These are phyloP conservation scores for Hordeum marinum DNA, from an alignment of 176 grass and related monocot species.

Conservation along the genomic window DNA sequence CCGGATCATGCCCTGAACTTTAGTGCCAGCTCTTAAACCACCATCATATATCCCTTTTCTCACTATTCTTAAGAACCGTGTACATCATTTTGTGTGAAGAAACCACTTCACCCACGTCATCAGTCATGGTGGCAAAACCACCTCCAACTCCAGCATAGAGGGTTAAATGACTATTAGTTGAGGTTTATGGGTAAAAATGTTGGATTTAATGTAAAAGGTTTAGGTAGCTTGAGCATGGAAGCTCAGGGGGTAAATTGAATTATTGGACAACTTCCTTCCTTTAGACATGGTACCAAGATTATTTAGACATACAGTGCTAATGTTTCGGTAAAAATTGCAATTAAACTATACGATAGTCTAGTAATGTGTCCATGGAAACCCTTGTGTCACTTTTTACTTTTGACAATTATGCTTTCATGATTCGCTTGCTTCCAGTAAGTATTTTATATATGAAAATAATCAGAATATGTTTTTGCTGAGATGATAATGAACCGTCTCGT, in stretches of 20 bases:
- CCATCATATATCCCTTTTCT: not conserved
- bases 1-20: not conserved
- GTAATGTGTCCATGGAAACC: not conserved
- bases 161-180: not conserved
- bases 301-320: not conserved
- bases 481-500: constrained; percentile 5
- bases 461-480: not conserved
- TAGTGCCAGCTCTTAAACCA: not conserved
- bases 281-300: not conserved
- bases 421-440: not conserved
- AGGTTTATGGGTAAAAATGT: not conserved
- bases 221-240: not conserved
- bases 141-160: not conserved
- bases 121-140: not conserved
- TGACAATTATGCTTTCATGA: not conserved
- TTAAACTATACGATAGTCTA: not conserved
- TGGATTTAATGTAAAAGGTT: not conserved
- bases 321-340: not conserved
- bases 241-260: not conserved
- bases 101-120: not conserved
- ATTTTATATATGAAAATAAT: not conserved
- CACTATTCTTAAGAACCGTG: not conserved
- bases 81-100: not conserved
- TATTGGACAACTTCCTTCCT: not conserved
- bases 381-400: not conserved